Evolutionary conservation across 2,329 filamentous ascomycete species (phyloP).

Genomic region (Mycogone perniciosa): DNA sequence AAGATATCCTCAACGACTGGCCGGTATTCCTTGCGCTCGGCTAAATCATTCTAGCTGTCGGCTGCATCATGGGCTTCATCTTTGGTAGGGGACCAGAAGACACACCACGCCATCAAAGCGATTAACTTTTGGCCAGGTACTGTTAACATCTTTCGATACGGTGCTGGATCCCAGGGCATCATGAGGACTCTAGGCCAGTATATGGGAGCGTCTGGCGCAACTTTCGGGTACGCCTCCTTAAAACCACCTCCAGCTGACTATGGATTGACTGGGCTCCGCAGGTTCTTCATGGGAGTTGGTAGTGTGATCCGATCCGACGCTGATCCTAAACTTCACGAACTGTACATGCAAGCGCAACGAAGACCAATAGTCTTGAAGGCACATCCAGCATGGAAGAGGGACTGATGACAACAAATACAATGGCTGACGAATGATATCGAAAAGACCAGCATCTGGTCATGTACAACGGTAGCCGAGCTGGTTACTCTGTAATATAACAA

Average conservation of each 20-base stretch:
- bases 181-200: slow-evolving; percentile 93
- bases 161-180: slow-evolving; percentile 86
- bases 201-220: slow-evolving; percentile 90
- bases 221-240: slow-evolving; percentile 60
- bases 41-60: slow-evolving; percentile 63
- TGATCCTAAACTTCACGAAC: slow-evolving; percentile 65
- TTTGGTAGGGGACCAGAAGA: slow-evolving; percentile 57
- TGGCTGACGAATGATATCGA: slow-evolving; percentile 7
- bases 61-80: slow-evolving; percentile 94
- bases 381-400: slow-evolving; percentile 31
- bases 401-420: slow-evolving; percentile 3
- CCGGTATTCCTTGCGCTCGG: neutral
- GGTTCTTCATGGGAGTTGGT: slow-evolving; percentile 98
- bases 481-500: slow-evolving; percentile 11
- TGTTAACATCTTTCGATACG: slow-evolving; percentile 92
- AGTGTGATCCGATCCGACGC: slow-evolving; percentile 92
- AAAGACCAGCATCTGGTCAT: neutral
- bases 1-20: slow-evolving; percentile 39
- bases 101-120: neutral
- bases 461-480: slow-evolving; percentile 2
- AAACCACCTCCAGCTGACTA: neutral
- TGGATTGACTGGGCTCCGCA: slow-evolving; percentile 25
- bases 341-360: slow-evolving; percentile 68
- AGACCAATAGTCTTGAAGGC: slow-evolving; percentile 59
- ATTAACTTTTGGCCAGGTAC: slow-evolving; percentile 52